phyloP scores from a whole-genome alignment of 1,284 basidiomycete genomes.

The Ceratobasidium sp. region DNA sequence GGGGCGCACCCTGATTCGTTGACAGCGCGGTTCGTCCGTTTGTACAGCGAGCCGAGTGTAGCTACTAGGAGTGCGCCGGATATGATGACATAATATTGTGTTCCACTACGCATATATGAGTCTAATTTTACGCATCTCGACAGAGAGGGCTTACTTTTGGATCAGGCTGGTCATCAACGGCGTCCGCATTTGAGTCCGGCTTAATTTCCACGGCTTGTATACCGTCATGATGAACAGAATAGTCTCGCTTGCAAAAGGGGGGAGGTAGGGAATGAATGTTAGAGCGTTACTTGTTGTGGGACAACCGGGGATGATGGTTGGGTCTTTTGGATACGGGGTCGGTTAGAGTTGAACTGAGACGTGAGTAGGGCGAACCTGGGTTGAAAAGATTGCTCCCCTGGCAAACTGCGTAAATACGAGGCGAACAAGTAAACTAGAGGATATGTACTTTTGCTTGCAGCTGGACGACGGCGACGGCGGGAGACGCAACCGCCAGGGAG shows the following conservation, averaged over 20 bases:
- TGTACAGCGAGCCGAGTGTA: conserved; percentile 2
- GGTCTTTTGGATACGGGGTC: neutral
- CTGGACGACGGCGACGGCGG: too few relatives aligned
- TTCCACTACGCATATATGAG: neutral
- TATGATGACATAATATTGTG: neutral
- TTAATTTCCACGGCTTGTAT: conserved; percentile 15
- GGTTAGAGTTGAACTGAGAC: too few relatives aligned
- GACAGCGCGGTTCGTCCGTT: neutral
- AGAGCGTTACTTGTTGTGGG: too few relatives aligned
- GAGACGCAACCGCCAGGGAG: too few relatives aligned
- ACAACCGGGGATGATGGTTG: too few relatives aligned
- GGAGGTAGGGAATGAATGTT: neutral
- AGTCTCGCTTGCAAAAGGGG: neutral
- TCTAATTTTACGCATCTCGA: neutral
- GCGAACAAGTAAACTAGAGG: neutral
- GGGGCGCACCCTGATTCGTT: conserved; percentile 2
- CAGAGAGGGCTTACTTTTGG: neutral
- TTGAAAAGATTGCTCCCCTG: too few relatives aligned
- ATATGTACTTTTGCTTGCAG: too few relatives aligned
- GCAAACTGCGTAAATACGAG: too few relatives aligned
- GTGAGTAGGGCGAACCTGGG: too few relatives aligned
- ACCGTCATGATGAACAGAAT: conserved; percentile 4
- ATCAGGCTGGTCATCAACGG: neutral
- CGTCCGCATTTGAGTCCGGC: neutral
- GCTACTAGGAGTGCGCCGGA: neutral